Evolutionary conservation across 305 asterid species (phyloP), one percentile per base, ranked within the genome.

Genomic region (Fraxinus dipetala): DNA sequence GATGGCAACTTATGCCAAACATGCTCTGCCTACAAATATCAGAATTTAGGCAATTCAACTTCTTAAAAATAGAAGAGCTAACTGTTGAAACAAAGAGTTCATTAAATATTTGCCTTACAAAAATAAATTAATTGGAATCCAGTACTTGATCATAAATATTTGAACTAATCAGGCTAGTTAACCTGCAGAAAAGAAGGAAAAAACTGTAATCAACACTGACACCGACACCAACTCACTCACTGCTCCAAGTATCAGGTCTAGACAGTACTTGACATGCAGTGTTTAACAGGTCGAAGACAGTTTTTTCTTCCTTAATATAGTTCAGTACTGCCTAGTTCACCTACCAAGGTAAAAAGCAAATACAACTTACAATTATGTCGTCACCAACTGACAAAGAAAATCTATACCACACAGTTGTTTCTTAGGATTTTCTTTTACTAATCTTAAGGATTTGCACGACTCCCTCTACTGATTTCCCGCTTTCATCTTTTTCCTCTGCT

Each of bases 401-500:
- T 61, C 31, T 20, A 8, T 61, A 28, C 11, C 35, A 2, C 36
- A 4, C 20, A 7, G 8, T 5, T 28, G 10, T 16, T 51, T 1
- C 8, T 16, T 16, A 1, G 65, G 10, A 56, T 56, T 56, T 56
- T 20, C 22, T 69, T 69, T 24, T 7, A 30, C 30, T 69, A 30
- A 31, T 69, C 9, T 2, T 24, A 28, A 69, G 22, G 38, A 69
- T 69, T 69, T 69, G 38, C 32, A 9, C n/a, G n/a, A 63, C 32
- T 24, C 75, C 9, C 38, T 31, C 30, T 78, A 51, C 90, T 90
- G 85, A 83, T 20, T 87, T 43, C 90, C 90, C 11, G 75, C 83
- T 86, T 90, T 79, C 67, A 87, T 85, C 83, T 84, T 86, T 76
- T 93, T 96, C 85, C 90, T 90, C 79, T 92, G 88, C 85, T 94